Percentiles rank a stretch among this genome's conserved stretches.
Conservation (phyloP, 257 asterid species). For the Linderniella brevidens region DNA sequence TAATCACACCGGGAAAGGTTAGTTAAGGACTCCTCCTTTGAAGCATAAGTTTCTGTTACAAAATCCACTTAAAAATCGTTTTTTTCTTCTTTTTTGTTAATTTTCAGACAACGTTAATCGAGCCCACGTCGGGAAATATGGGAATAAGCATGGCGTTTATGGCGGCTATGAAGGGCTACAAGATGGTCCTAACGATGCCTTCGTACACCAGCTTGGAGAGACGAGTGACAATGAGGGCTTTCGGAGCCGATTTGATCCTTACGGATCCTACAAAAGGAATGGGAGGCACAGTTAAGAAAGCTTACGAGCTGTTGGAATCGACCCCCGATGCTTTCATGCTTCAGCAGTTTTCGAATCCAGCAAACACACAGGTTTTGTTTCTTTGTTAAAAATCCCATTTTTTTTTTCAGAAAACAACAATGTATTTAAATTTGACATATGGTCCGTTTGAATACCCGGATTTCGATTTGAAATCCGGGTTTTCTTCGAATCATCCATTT, state of each 20-base stretch:
- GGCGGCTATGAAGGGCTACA: slow-evolving; percentile 96
- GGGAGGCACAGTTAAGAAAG: slow-evolving; percentile 95
- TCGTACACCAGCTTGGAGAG: slow-evolving; percentile 94
- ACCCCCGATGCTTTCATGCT: slow-evolving; percentile 81
- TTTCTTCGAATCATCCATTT: too few relatives aligned
- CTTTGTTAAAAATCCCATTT: neutral
- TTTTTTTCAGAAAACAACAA: too few relatives aligned
- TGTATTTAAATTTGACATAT: too few relatives aligned
- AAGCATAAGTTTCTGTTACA: neutral
- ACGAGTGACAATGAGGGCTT: slow-evolving; percentile 84
- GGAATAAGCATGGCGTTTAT: slow-evolving; percentile 96
- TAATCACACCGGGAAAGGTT: slow-evolving; percentile 80
- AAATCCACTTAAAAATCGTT: neutral
- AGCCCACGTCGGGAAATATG: slow-evolving; percentile 98
- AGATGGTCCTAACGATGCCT: slow-evolving; percentile 96
- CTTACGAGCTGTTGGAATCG: slow-evolving; percentile 59
- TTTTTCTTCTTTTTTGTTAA: neutral
- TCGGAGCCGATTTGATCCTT: slow-evolving; percentile 81
- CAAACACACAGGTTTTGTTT: slow-evolving; percentile 47
- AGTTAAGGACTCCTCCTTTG: neutral
- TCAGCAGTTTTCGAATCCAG: slow-evolving; percentile 91
- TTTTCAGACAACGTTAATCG: slow-evolving; percentile 69
- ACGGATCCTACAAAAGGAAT: slow-evolving; percentile 89
- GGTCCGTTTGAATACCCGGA: too few relatives aligned
- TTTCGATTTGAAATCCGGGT: too few relatives aligned